These are phyloP conservation scores for Rhododendron ovatum DNA, from an alignment of 148 eudicot genomes.

Conservation along the genomic window DNA sequence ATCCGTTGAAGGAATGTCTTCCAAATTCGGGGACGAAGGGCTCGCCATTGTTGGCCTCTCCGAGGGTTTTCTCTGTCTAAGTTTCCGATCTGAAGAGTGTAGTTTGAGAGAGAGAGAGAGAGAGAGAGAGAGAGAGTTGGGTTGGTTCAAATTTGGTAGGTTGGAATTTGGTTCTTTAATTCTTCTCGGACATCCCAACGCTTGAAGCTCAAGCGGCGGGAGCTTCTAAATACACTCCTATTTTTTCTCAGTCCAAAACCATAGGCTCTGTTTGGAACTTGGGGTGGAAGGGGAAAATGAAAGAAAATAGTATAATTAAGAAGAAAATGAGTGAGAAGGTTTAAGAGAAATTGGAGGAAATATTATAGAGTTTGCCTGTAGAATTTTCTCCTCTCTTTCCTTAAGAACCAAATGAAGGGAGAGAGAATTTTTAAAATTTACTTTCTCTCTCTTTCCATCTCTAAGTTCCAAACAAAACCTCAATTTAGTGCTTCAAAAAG, in stretches of 20 bases:
- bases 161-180: neutral
- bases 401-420: no score
- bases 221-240: neutral
- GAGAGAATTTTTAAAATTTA: no score
- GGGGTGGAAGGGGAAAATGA: no score
- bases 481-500: no score
- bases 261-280: no score
- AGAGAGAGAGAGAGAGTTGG: neutral
- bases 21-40: constrained; percentile 40
- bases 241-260: neutral
- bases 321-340: no score
- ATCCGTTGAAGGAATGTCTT: constrained; percentile 66
- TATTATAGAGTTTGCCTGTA: no score
- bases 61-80: neutral
- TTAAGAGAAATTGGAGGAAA: no score
- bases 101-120: neutral
- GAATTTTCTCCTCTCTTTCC: no score
- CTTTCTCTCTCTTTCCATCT: no score
- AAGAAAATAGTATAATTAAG: no score
- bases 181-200: constrained; percentile 16
- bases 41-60: constrained; percentile 26
- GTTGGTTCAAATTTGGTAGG: neutral
- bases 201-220: constrained; percentile 10
- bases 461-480: no score
- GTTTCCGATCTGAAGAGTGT: neutral